These are phyloP conservation scores for Scleroderma citrinum DNA, from an alignment of 768 basidiomycete genomes.

Conservation along the genomic window DNA sequence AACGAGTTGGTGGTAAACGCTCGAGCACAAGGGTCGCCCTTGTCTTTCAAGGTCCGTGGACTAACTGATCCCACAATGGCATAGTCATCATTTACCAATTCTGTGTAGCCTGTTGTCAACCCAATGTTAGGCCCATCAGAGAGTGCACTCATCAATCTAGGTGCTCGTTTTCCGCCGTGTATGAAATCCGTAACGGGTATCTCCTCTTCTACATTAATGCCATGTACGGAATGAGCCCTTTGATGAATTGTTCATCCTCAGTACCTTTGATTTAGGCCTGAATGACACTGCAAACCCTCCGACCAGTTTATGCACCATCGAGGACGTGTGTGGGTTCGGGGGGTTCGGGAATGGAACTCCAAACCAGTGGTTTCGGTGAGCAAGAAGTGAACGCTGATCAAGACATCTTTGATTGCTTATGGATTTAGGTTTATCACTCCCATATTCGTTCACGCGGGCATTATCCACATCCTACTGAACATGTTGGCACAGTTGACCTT, in stretches of 20 bases:
- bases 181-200: conserved; percentile 69
- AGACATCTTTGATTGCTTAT: conserved; percentile 31
- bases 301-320: conserved; percentile 62
- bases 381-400: conserved; percentile 1
- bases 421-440: conserved; percentile 69
- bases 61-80: background rate
- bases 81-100: conserved; percentile 7
- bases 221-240: conserved; percentile 41
- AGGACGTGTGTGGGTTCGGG: conserved; percentile 85
- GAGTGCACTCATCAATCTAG: conserved; percentile 77
- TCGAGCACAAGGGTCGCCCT: conserved; percentile 70
- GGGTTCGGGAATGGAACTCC: conserved; percentile 47
- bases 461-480: conserved; percentile 88
- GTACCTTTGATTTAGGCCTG: conserved; percentile 42
- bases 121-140: conserved; percentile 88
- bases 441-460: conserved; percentile 92
- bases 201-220: conserved; percentile 46
- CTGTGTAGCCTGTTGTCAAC: conserved; percentile 66
- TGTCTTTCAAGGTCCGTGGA: conserved; percentile 71
- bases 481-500: conserved; percentile 80
- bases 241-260: conserved; percentile 9
- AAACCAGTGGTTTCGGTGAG: conserved; percentile 52
- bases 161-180: conserved; percentile 90
- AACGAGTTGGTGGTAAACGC: conserved; percentile 78
- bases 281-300: conserved; percentile 83